Percentiles rank a stretch among this genome's conserved stretches.
phyloP scores from a whole-genome alignment of 129 eudicot genomes.

The Flaveria robusta region DNA sequence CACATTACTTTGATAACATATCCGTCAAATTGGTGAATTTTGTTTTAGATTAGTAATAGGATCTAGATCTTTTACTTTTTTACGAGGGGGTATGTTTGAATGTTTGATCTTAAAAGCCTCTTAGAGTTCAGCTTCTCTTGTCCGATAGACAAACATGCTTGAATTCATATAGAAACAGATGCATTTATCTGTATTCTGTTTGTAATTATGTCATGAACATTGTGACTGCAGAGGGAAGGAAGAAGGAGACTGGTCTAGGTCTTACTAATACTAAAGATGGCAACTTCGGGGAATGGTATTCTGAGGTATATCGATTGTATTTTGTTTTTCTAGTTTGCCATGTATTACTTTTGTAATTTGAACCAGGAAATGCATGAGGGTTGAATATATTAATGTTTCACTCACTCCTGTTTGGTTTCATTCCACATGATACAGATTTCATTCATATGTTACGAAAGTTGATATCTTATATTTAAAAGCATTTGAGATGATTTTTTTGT shows the following conservation, averaged over 20 bases:
- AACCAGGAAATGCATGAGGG: neutral
- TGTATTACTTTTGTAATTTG: neutral
- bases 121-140: neutral
- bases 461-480: neutral
- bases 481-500: neutral
- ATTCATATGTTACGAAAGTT: neutral
- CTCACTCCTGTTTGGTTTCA: neutral
- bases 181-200: neutral
- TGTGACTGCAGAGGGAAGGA: constrained; percentile 37
- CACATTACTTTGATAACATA: neutral
- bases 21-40: neutral
- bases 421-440: neutral
- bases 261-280: constrained; percentile 71
- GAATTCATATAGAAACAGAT: neutral
- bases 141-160: neutral
- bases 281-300: constrained; percentile 89
- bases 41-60: constrained; percentile 9
- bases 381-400: neutral
- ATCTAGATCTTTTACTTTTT: neutral
- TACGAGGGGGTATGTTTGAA: neutral
- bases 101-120: constrained; percentile 16
- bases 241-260: constrained; percentile 66
- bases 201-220: neutral
- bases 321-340: constrained; percentile 3
- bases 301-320: constrained; percentile 59